Percentiles rank a stretch among this genome's conserved stretches.
These are phyloP conservation scores for Vigna nakashimae DNA, from an alignment of 306 rosid species.

Conservation along the genomic window DNA sequence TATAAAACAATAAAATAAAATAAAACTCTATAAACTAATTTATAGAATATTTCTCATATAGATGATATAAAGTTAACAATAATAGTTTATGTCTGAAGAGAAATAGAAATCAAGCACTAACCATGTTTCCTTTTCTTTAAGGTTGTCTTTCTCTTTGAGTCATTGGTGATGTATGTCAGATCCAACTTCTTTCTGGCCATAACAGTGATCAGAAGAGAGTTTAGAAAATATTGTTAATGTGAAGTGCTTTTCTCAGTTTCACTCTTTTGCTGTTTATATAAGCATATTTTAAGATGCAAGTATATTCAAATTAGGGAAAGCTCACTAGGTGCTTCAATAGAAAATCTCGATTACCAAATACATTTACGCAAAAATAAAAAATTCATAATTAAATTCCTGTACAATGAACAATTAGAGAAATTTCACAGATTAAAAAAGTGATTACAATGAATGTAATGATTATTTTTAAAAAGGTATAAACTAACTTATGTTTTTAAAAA, in stretches of 20 bases:
- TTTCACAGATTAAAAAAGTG: neutral
- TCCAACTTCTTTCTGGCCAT: conserved; percentile 48
- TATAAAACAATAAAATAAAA: too few relatives aligned
- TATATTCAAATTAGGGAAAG: neutral
- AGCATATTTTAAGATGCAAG: neutral
- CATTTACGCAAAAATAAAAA: too few relatives aligned
- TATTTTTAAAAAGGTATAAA: neutral
- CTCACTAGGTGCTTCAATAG: neutral
- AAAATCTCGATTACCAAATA: neutral
- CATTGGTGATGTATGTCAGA: conserved; percentile 39
- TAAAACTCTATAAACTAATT: too few relatives aligned
- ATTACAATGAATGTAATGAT: neutral
- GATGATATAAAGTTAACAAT: too few relatives aligned
- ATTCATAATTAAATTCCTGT: neutral
- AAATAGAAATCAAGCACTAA: neutral
- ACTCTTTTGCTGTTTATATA: conserved; percentile 3
- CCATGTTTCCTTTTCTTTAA: conserved; percentile 41
- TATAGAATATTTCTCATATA: too few relatives aligned
- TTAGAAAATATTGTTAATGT: neutral
- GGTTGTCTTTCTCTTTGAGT: conserved; percentile 41
- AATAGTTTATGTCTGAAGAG: too few relatives aligned
- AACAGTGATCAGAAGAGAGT: neutral
- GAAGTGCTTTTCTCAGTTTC: neutral
- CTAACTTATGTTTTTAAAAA: neutral
- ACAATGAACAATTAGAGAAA: neutral